Conservation (phyloP, 331 rosid species). For the Spiraea crenata region DNA sequence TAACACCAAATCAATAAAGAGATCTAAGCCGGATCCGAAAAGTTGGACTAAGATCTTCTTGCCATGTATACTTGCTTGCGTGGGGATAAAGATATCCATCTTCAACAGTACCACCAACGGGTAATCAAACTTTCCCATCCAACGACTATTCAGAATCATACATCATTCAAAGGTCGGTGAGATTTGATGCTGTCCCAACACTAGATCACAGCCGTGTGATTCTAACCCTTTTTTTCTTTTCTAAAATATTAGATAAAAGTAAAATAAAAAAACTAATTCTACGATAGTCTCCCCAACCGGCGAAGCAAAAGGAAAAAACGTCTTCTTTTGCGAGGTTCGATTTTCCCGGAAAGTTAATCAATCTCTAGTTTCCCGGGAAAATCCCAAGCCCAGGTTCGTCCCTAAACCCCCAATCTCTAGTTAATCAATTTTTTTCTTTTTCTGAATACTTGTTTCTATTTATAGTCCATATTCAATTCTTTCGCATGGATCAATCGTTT, state of each 20-base stretch:
- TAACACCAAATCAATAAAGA: too few relatives aligned
- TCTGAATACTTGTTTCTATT: neutral
- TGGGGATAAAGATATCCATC: slow-evolving; percentile 5
- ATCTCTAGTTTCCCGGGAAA: slow-evolving; percentile 33
- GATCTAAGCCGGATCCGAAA: slow-evolving; percentile 14
- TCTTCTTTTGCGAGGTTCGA: slow-evolving; percentile 14
- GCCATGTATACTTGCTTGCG: slow-evolving; percentile 29
- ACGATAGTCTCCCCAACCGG: slow-evolving; percentile 28
- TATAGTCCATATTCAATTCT: slow-evolving; percentile 7
- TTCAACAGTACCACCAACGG: neutral
- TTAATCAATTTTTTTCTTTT: neutral
- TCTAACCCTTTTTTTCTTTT: neutral
- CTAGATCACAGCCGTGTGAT: neutral
- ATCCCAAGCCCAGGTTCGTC: slow-evolving; percentile 34
- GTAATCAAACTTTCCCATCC: neutral
- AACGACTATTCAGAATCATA: neutral
- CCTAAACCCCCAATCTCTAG: slow-evolving; percentile 1
- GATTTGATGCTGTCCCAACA: slow-evolving; percentile 2
- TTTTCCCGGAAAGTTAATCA: slow-evolving; percentile 41
- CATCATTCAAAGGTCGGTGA: neutral
- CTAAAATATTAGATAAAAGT: neutral
- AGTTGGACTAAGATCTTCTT: neutral
- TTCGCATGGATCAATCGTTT: neutral
- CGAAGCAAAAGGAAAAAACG: slow-evolving; percentile 35
- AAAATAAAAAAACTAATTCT: neutral